Base-by-base conservation (phyloP, 2,329 filamentous ascomycete genomes). In the Aspergillus neotritici region DNA sequence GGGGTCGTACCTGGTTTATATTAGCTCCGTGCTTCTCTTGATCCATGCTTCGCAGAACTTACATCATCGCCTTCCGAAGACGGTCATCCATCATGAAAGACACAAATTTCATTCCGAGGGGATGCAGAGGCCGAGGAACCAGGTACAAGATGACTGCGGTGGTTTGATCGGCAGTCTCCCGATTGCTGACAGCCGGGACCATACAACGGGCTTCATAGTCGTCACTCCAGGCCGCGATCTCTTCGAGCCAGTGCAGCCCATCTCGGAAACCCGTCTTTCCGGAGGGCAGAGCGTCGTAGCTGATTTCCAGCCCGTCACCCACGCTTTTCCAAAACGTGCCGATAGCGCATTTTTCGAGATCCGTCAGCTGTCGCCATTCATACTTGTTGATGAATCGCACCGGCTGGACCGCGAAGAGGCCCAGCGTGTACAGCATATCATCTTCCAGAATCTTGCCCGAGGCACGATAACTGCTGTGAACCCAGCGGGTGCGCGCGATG, bases 301-400 rank as follows among this genome's bases (percentile, higher is more conserved):
- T 64, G 43, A 89, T 84, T 0, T 72, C 75, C 78, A 89, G 84
- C 40, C 78, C 77, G 53, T 87, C 81, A 11, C 84, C 85, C 12
- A 87, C 66, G 40, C 73, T 73, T 62, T 85, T 86, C 84, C 84
- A 89, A 55, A 85, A 80, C 0, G 78, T 80, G 12, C 78, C 81
- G 25, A 83, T 64, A 0, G 83, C 84, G 48, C 82, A 85, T 8
- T 71, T 62, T 62, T 90, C 86, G 64, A 89, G 71, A 1, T 83
- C 77, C 12, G 75, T 83, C 15, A 87, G 61, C 4, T 67, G 31
- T 2, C 86, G 77, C 85, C 86, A 91, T 59, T 91, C 87, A 54
- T 80, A 86, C 5, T 67, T 67, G 4, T 72, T 61, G 28, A 85
- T 75, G 71, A 84, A 88, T 11, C 75, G 70, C 25, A 77, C 63